Conservation (phyloP, 495 filamentous ascomycete species). For the Aspergillus heteromorphus region DNA sequence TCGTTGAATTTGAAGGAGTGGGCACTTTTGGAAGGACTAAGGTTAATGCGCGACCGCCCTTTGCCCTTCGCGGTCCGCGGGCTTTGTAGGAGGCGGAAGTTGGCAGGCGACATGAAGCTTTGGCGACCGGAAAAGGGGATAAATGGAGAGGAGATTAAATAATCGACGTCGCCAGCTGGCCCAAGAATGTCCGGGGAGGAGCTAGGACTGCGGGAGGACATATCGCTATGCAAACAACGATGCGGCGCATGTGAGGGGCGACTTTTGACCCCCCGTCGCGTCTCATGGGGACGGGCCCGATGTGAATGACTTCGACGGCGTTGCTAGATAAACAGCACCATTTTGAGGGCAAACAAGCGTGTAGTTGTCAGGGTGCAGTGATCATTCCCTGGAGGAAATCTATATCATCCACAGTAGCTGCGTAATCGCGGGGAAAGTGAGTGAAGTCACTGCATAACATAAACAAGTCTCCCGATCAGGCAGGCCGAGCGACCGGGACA, state of each 20-base stretch:
- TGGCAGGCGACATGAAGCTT: constrained; percentile 39
- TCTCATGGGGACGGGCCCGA: neutral
- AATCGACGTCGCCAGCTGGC: constrained; percentile 41
- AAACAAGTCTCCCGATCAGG: constrained; percentile 38
- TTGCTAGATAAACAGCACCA: neutral
- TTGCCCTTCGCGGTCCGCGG: constrained; percentile 24
- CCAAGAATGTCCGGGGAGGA: constrained; percentile 46
- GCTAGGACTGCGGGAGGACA: constrained; percentile 34
- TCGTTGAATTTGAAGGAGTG: constrained; percentile 44
- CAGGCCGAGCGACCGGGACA: constrained; percentile 8
- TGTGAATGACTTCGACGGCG: neutral
- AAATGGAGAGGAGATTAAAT: constrained; percentile 41
- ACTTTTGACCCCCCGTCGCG: constrained; percentile 5
- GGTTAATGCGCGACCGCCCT: constrained; percentile 29
- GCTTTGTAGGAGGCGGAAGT: constrained; percentile 27
- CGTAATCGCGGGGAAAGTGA: constrained; percentile 21
- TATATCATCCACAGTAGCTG: neutral
- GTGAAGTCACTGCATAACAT: constrained; percentile 10
- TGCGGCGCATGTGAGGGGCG: constrained; percentile 9
- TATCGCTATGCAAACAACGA: constrained; percentile 13
- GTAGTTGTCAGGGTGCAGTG: neutral
- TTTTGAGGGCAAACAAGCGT: neutral
- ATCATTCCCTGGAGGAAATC: neutral
- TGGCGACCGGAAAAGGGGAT: constrained; percentile 39
- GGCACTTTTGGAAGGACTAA: constrained; percentile 35